Evolutionary conservation across 768 basidiomycete species (phyloP).

Genomic region (Hydnum rufescens): DNA sequence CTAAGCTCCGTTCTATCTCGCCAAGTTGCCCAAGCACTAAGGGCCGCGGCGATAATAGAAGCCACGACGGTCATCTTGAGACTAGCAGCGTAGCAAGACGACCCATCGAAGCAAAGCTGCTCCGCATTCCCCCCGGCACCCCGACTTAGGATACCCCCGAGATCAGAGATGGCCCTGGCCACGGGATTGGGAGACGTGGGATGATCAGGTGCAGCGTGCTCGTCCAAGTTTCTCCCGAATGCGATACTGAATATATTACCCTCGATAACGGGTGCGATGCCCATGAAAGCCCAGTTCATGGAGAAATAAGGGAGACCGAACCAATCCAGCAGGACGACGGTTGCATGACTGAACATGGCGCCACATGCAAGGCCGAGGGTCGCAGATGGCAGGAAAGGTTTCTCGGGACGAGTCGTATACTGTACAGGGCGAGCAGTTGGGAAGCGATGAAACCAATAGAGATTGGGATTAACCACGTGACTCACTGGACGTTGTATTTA

Average conservation of each 20-base stretch:
- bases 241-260: conserved; percentile 70
- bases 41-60: conserved; percentile 10
- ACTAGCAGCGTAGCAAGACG: conserved; percentile 10
- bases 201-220: conserved; percentile 26
- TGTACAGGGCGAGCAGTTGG: conserved; percentile 36
- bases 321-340: conserved; percentile 55
- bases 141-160: background rate
- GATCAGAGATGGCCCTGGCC: no score
- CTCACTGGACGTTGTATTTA: conserved; percentile 38
- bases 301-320: conserved; percentile 39
- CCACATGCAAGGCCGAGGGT: conserved; percentile 20
- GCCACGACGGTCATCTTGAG: conserved; percentile 10
- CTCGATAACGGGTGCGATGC: conserved; percentile 47
- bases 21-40: no score
- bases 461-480: conserved; percentile 49
- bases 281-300: conserved; percentile 72
- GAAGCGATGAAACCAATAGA: conserved; percentile 49
- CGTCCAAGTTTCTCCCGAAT: conserved; percentile 66
- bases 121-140: conserved; percentile 1
- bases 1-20: no score
- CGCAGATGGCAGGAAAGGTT: conserved; percentile 34
- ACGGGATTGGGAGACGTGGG: background rate
- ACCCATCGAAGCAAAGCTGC: conserved; percentile 8
- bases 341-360: conserved; percentile 19
- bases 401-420: conserved; percentile 35